phyloP scores from a whole-genome alignment of 2,329 filamentous ascomycete genomes.

The Botrytis squamosa region DNA sequence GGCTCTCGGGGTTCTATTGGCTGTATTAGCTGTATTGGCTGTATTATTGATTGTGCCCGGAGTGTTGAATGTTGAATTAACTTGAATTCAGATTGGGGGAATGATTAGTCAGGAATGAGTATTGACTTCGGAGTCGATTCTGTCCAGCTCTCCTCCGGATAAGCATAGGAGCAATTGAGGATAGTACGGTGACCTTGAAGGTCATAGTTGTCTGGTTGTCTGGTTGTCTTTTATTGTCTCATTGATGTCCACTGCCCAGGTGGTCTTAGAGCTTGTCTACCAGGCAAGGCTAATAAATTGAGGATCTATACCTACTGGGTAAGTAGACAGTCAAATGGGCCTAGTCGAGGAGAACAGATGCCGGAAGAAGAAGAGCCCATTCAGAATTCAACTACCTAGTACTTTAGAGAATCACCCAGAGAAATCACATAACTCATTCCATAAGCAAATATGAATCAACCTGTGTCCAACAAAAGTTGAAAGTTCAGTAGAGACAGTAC shows the following conservation, averaged over 20 bases:
- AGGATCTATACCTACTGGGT: neutral
- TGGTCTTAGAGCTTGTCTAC: neutral
- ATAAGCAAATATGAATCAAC: no score
- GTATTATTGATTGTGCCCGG: neutral
- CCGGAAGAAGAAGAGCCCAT: no score
- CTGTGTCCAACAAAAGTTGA: no score
- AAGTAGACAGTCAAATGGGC: no score
- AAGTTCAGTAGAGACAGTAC: neutral
- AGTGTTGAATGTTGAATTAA: neutral
- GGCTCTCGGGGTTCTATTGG: conserved; percentile 8
- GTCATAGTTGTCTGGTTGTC: neutral
- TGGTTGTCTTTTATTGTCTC: neutral
- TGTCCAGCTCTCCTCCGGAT: neutral
- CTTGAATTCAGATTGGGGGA: neutral
- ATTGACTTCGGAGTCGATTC: neutral
- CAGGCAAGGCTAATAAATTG: neutral
- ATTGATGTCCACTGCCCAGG: neutral
- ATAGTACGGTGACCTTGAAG: neutral
- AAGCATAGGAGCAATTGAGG: neutral
- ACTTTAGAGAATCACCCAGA: no score
- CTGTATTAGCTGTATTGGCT: neutral
- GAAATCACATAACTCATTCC: no score
- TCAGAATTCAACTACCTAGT: no score
- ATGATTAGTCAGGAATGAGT: neutral
- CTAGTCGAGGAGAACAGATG: no score